Conservation (phyloP, 2,329 filamentous ascomycete species). For the Colletotrichum siamense region DNA sequence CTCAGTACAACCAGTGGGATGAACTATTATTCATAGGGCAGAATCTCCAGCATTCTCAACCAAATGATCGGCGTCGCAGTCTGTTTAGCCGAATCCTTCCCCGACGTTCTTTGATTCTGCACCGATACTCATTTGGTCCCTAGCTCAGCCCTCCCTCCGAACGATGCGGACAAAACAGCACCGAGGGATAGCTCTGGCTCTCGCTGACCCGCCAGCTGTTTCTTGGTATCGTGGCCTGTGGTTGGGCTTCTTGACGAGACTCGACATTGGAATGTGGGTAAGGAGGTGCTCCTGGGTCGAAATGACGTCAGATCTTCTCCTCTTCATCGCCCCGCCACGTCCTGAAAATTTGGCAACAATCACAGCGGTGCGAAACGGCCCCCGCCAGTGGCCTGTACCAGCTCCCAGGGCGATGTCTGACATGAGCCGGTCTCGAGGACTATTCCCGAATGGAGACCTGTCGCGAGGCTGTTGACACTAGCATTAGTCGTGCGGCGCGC, state of each 20-base stretch:
- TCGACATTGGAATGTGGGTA: conserved; percentile 16
- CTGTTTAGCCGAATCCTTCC: neutral
- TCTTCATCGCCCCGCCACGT: neutral
- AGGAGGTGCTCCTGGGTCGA: conserved; percentile 1
- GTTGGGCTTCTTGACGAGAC: neutral
- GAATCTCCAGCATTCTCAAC: neutral
- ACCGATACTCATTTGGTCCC: neutral
- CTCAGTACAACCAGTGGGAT: neutral
- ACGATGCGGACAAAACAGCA: neutral
- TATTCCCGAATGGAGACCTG: neutral
- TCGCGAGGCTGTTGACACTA: neutral
- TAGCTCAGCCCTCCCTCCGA: neutral
- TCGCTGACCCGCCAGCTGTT: neutral
- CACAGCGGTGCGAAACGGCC: neutral
- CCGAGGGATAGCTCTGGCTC: neutral
- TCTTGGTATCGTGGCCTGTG: neutral
- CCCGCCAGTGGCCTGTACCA: neutral
- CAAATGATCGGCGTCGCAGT: neutral
- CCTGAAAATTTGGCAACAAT: neutral
- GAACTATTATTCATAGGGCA: conserved; percentile 1
- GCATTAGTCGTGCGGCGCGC: neutral
- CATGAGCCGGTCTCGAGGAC: conserved; percentile 7
- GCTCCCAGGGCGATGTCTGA: neutral
- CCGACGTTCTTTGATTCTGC: neutral
- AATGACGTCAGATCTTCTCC: conserved; percentile 13